Evolutionary conservation across 2,329 filamentous ascomycete species (phyloP), one percentile per base, ranked within the genome.

Genomic region (Didymella glomerata): DNA sequence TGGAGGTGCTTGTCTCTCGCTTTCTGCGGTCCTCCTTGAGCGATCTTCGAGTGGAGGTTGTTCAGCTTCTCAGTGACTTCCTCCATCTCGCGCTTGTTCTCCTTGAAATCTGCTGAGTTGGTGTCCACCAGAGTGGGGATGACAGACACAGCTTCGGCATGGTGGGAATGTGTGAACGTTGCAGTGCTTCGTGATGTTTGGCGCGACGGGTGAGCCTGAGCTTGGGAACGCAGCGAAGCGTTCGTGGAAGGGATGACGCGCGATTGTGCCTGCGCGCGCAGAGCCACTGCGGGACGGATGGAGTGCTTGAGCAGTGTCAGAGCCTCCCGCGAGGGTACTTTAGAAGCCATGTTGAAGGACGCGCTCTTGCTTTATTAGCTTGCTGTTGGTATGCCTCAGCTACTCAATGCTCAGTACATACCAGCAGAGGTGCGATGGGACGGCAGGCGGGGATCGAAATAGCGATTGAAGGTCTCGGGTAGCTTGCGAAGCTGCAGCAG

Each of bases 1-100:
- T 89, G 86, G 22, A 96, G 79, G 74, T 98, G 94, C 81, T 97
- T 97, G 64, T 94, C 88, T 59, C 90, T 84, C 4, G 94, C 91
- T 77, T 95, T 95, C 57, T 88, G 85, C 1, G 91, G 81, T 0
- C 95, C 95, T 52, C 94, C 94, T 64, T 86, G 84, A 49, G 92
- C 86, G 56, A 92, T 90, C 66, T 84, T 87, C 46, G 82, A 80
- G 58, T 94, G 92, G 58, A 98, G 83, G 52, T 83, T 81, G 60
- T 88, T 84, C 70, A 98, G 84, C 20, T 84, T 85, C 54, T 82
- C 80, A 72, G 92, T 88, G 54, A 93, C 85, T 68, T 90, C 86
- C 61, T 82, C 82, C 91, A 97, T 96, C 62, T 91, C 86, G 56
- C 80, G 78, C 67, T 86, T 86, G 81, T 98, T 98, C 71, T 96